These are phyloP conservation scores for Emergomyces orientalis DNA, from an alignment of 2,329 filamentous ascomycete species.

Conservation along the genomic window DNA sequence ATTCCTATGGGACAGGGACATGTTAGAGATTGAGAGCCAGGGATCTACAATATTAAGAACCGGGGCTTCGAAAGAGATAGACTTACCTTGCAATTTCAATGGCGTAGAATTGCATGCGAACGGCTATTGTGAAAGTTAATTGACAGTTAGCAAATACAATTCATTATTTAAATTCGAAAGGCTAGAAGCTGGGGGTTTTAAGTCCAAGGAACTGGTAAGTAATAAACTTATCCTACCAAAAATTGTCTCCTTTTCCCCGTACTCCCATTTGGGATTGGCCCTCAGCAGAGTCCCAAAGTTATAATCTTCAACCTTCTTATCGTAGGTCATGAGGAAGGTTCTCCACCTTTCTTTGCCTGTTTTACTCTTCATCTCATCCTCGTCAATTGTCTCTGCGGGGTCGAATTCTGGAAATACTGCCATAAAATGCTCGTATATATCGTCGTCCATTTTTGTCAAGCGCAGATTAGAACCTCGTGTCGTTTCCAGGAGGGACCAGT, in stretches of 20 bases:
- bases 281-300: constrained; percentile 96
- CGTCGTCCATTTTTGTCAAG: constrained; percentile 88
- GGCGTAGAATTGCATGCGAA: constrained; percentile 76
- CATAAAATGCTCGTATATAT: constrained; percentile 84
- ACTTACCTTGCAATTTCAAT: constrained; percentile 61
- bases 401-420: constrained; percentile 89
- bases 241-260: constrained; percentile 80
- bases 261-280: constrained; percentile 67
- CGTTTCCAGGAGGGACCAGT: constrained; percentile 91
- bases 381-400: constrained; percentile 66
- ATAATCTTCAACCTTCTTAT: constrained; percentile 92
- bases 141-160: neutral
- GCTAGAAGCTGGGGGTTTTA: neutral
- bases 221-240: constrained; percentile 56
- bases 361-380: constrained; percentile 98
- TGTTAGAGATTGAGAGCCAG: neutral
- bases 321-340: constrained; percentile 85
- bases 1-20: constrained; percentile 48
- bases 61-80: neutral
- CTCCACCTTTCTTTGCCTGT: constrained; percentile 88
- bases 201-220: neutral
- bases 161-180: neutral
- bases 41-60: neutral
- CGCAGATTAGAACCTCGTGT: constrained; percentile 80
- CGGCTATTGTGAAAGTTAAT: constrained; percentile 35